A percentile compares a stretch with the other conserved stretches of the same genome.
Evolutionary conservation across 441 rosid species (phyloP).

Genomic region (Eutrema salsugineum): DNA sequence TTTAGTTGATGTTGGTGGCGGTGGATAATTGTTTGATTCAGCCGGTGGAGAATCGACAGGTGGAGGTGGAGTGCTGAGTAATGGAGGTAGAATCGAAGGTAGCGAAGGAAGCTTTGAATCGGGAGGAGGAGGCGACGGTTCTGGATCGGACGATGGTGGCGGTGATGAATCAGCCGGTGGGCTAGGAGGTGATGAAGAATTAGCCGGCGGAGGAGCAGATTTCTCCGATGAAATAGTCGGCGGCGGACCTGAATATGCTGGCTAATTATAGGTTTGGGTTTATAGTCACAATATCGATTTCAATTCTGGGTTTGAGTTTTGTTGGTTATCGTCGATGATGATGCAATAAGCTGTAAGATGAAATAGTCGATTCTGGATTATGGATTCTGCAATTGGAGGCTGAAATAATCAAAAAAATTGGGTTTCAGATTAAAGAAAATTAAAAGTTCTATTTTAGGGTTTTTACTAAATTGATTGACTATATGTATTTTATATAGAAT

Average conservation of each 20-base stretch:
- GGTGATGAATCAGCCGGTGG: slow-evolving; percentile 13
- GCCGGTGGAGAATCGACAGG: slow-evolving; percentile 11
- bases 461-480: no score
- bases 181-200: not conserved
- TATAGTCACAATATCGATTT: no score
- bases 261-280: no score
- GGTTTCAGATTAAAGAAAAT: no score
- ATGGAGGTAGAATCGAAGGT: not conserved
- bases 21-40: not conserved
- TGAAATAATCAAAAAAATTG: no score
- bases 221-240: not conserved
- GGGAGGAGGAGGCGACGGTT: slow-evolving; percentile 25
- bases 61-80: slow-evolving; percentile 8
- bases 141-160: slow-evolving; percentile 8
- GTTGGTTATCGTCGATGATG: no score
- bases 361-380: no score
- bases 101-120: slow-evolving; percentile 8
- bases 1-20: not conserved
- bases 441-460: no score
- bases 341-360: no score
- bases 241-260: slow-evolving; percentile 16
- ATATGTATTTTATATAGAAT: no score
- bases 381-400: no score
- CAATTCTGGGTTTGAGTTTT: no score
- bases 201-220: slow-evolving; percentile 13